Percentiles rank a stretch among this genome's conserved stretches.
phyloP scores from a whole-genome alignment of 352 stramenopile genomes.

The Pythium rishiriense region DNA sequence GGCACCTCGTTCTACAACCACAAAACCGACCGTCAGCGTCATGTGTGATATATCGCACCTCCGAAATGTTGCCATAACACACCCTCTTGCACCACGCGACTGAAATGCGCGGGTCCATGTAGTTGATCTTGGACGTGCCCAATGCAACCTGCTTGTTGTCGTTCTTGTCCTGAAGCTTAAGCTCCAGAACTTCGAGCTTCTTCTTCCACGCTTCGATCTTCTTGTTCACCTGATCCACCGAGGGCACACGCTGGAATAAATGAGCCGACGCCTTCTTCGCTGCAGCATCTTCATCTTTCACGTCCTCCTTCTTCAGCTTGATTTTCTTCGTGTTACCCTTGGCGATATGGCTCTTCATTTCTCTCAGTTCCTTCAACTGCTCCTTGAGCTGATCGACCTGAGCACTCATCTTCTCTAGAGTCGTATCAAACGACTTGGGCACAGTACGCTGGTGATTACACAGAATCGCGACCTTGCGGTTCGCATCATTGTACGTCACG shows the following conservation, averaged over 20 bases:
- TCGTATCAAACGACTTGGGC: conserved; percentile 95
- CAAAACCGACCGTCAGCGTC: not conserved
- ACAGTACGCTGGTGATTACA: conserved; percentile 99
- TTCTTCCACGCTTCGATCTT: conserved; percentile 94
- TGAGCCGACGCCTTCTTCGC: conserved; percentile 94
- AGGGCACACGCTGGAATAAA: conserved; percentile 92
- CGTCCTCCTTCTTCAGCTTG: conserved; percentile 88
- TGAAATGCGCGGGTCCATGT: conserved; percentile 99
- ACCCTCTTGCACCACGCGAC: conserved; percentile 99
- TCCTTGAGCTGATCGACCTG: conserved; percentile 92
- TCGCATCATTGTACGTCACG: conserved; percentile 99
- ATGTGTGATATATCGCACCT: conserved; percentile 17
- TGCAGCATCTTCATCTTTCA: conserved; percentile 80
- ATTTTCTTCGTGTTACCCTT: conserved; percentile 90
- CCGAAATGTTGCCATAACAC: conserved; percentile 84
- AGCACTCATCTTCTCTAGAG: conserved; percentile 93
- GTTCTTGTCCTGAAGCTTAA: conserved; percentile 97
- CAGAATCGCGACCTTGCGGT: conserved; percentile 99
- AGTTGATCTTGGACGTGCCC: conserved; percentile 99
- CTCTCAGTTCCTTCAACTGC: conserved; percentile 95
- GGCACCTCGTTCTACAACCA: conserved; percentile 90
- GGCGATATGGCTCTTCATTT: conserved; percentile 88
- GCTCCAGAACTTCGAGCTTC: conserved; percentile 90
- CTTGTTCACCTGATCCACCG: conserved; percentile 92
- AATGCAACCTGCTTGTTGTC: conserved; percentile 99